Evolutionary conservation across 2,329 filamentous ascomycete species (phyloP).

Genomic region (Verticillium nubilum): DNA sequence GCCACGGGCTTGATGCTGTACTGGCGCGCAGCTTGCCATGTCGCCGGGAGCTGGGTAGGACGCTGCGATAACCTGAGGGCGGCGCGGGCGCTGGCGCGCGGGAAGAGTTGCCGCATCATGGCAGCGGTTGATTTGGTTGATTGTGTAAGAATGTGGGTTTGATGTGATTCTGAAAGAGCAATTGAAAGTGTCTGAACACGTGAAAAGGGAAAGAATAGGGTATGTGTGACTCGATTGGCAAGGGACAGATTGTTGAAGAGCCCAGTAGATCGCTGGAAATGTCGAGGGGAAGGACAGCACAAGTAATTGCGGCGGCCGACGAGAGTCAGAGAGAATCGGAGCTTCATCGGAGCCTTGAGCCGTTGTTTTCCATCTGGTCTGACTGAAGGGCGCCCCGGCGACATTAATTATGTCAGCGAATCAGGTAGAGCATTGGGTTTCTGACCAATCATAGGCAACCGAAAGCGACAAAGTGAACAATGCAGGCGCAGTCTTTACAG

Average conservation of each 20-base stretch:
- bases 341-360: slow-evolving; percentile 20
- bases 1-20: slow-evolving; percentile 51
- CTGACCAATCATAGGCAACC: neutral
- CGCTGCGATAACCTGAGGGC: slow-evolving; percentile 13
- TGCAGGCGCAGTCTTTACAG: neutral
- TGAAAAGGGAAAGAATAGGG: neutral
- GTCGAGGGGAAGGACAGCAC: neutral
- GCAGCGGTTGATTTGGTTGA: slow-evolving; percentile 9
- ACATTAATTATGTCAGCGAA: neutral
- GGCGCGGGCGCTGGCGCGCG: slow-evolving; percentile 28
- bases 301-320: neutral
- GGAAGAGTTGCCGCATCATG: slow-evolving; percentile 42
- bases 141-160: neutral
- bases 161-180: neutral
- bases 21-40: slow-evolving; percentile 30
- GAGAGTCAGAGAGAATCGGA: slow-evolving; percentile 14
- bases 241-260: neutral
- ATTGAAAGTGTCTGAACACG: neutral
- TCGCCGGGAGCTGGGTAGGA: slow-evolving; percentile 24
- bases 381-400: neutral
- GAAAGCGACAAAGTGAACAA: neutral
- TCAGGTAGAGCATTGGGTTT: neutral
- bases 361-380: slow-evolving; percentile 12
- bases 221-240: neutral
- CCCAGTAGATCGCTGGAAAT: neutral